Evolutionary conservation across 768 basidiomycete genomes (phyloP), one percentile per base, ranked within the genome.

Genomic region (Leccinum boreale): DNA sequence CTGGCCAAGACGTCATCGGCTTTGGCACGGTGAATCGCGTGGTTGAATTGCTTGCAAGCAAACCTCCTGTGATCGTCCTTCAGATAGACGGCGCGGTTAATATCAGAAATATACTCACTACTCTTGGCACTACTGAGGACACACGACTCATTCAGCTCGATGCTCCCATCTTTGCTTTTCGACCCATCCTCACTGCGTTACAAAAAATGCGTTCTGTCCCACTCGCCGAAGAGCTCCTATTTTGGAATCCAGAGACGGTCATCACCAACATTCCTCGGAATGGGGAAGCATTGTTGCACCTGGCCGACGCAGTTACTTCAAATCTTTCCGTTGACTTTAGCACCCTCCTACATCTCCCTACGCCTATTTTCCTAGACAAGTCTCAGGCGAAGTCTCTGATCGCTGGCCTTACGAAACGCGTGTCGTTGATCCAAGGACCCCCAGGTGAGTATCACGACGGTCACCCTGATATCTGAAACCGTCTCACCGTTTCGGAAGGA

Each of bases 341-440:
- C 31, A 2, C 14, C 0, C 21, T 81, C 0, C 58, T 86, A 5
- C 10, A 58, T 1, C 66, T 77, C 0, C 51, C 74, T 0, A 76
- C 68, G 26, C 51, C 71, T 4, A 76, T 87, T 48, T 35, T 53
- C 1, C 76, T 89, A 0, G 87, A 88, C 64, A 31, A 62, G 0
- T 75, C 83, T 0, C 87, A 89, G 56, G 62, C 69, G 1, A 62
- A 48, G 14, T 75, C 78, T 0, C 71, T 87, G 7, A 55, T 85
- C 1, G 66, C 78, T 0, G 83, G 83, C 1, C 74, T 89, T 3
- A 78, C 74, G 0, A 81, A 86, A 55, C 72, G 67, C 4, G 73
- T 89, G 0, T 81, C 85, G 0, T 64, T 88, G 5, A 85, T 89
- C 6, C 87, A 89, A 72, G 87, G 87, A 0, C 87, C 87, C 0